Base-by-base conservation (phyloP, 2,329 filamentous ascomycete species). In the Colletotrichum graminicola region DNA sequence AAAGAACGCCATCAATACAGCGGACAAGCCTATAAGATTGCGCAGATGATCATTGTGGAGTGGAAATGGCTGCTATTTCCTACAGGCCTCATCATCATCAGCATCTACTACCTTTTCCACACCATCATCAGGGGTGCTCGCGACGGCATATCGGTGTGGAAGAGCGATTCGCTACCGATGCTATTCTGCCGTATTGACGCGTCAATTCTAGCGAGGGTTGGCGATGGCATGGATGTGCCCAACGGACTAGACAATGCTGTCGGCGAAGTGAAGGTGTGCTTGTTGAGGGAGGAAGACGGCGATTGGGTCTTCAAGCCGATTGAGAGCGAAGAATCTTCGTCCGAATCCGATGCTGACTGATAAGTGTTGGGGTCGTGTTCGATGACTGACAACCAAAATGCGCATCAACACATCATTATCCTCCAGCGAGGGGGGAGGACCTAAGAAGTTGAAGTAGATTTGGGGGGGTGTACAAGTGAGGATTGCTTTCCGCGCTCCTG, bases 51-150 rank as follows among this genome's bases (percentile, higher is more conserved):
- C 36, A 69, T 76, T 16, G 80, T 82, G 1, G 77, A 79, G 62
- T 82, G 79, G 80, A 75, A 72, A 45, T 83, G 80, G 80, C 74
- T 82, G 66, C 65, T 80, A 1, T 83, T 82, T 49, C 81, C 80
- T 6, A 73, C 79, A 0, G 67, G 74, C 2, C 74, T 83, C 32
- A 79, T 83, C 68, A 18, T 78, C 14, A 60, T 81, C 8, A 79
- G 79, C 55, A 76, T 82, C 47, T 77, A 76, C 47, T 82, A 80
- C 68, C 79, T 83, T 32, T 71, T 77, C 41, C 74, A 79, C 64
- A 82, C 80, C 26, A 78, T 82, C n/a, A 74, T 76, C 69, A 77
- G 76, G n/a, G 79, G 78, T 21, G 77, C 79, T 34, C 77, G 77
- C 36, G 79, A 82, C 66, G 77, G 76, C 3, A 78, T 83, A 6